Percentiles rank a stretch among this genome's conserved stretches.
phyloP scores from a whole-genome alignment of 176 grass and related monocot genomes.

The Musa beccarii region DNA sequence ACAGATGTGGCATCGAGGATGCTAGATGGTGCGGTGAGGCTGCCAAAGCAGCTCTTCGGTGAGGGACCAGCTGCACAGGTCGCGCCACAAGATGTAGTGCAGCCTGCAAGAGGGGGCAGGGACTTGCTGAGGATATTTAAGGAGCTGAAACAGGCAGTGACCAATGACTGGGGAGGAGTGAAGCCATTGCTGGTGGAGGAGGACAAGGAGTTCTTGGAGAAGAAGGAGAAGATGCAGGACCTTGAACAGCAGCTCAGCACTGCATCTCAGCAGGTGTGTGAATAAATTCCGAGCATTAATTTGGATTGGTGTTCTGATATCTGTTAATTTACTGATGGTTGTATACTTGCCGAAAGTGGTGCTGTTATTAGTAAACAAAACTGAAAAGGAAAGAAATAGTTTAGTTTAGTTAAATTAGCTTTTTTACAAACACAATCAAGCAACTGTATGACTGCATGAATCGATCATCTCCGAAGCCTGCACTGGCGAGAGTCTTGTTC shows the following conservation, averaged over 20 bases:
- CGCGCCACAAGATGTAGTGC: constrained; percentile 76
- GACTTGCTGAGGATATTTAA: constrained; percentile 91
- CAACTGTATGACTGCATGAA: too few species aligned
- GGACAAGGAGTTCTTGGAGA: constrained; percentile 88
- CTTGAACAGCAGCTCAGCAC: constrained; percentile 65
- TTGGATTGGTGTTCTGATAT: neutral
- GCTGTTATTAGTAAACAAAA: too few species aligned
- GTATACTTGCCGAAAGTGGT: neutral
- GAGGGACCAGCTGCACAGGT: constrained; percentile 30
- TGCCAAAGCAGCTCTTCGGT: constrained; percentile 68
- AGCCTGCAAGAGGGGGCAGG: constrained; percentile 85
- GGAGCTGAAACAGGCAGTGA: constrained; percentile 78
- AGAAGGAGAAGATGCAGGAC: constrained; percentile 69
- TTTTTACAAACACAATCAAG: neutral
- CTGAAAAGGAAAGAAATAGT: neutral
- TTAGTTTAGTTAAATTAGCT: neutral
- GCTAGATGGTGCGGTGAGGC: constrained; percentile 69
- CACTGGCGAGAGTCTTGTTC: neutral
- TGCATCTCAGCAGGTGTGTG: constrained; percentile 60
- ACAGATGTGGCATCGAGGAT: constrained; percentile 84
- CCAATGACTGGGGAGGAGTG: constrained; percentile 67
- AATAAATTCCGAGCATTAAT: neutral
- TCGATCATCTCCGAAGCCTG: too few species aligned
- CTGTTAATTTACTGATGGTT: neutral
- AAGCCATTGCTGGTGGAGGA: constrained; percentile 71